Percentiles rank a stretch among this genome's conserved stretches.
phyloP scores from a whole-genome alignment of 2,329 filamentous ascomycete genomes.

The Diaporthe caulivora region DNA sequence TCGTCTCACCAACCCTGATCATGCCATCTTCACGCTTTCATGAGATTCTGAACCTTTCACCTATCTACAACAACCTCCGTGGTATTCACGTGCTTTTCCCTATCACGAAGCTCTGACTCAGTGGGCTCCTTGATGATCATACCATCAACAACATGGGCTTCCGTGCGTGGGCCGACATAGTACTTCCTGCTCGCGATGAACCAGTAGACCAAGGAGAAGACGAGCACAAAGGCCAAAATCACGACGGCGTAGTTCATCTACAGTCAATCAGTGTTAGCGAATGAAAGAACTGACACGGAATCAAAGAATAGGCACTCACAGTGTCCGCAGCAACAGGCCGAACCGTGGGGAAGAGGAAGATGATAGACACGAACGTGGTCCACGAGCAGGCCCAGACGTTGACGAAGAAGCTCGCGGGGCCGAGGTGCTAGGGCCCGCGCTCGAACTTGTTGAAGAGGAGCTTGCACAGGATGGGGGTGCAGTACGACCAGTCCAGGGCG shows the following conservation, averaged over 20 bases:
- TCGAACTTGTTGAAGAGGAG: conserved; percentile 61
- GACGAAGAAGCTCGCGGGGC: conserved; percentile 53
- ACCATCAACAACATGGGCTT: conserved; percentile 46
- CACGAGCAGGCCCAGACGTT: conserved; percentile 64
- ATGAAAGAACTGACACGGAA: too few species aligned
- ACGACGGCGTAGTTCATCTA: conserved; percentile 69
- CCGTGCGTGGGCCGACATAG: conserved; percentile 60
- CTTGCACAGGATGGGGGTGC: conserved; percentile 68
- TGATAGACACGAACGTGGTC: conserved; percentile 65
- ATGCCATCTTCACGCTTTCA: neutral
- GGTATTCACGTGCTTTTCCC: conserved; percentile 39
- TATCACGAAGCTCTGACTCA: conserved; percentile 38
- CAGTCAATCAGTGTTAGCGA: too few species aligned
- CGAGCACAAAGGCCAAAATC: conserved; percentile 60
- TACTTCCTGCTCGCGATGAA: conserved; percentile 56
- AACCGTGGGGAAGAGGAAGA: conserved; percentile 65
- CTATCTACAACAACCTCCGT: neutral
- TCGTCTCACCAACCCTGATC: neutral
- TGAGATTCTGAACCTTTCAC: neutral
- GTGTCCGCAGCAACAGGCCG: conserved; percentile 59
- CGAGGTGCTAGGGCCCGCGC: conserved; percentile 65
- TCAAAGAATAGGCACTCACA: conserved; percentile 51
- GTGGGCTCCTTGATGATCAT: conserved; percentile 42
- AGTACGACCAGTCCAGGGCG: conserved; percentile 67
- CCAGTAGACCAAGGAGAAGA: conserved; percentile 60